Evolutionary conservation across 2,329 filamentous ascomycete species (phyloP).

Genomic region (Xylariaceae sp.): DNA sequence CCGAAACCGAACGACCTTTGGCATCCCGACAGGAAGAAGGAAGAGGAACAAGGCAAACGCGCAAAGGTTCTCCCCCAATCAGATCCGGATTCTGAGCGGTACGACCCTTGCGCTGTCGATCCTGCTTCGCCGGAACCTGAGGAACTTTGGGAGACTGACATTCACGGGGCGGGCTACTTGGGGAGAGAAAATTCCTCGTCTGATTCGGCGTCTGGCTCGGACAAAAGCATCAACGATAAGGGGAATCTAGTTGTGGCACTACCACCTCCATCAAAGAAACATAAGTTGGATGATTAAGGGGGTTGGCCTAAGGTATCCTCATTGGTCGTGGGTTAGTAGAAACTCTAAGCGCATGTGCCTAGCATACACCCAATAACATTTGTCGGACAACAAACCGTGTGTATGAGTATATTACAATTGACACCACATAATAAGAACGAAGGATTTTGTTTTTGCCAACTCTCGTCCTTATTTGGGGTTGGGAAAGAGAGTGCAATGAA

Average conservation of each 20-base stretch:
- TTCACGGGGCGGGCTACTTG: not conserved
- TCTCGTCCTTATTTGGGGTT: too few species aligned
- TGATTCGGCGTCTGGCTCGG: not conserved
- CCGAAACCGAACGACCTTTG: constrained; percentile 8
- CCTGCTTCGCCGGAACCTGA: not conserved
- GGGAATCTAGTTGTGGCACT: not conserved
- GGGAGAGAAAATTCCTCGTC: constrained; percentile 1
- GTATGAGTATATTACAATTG: too few species aligned
- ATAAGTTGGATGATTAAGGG: not conserved
- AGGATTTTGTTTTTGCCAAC: too few species aligned
- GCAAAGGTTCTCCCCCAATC: not conserved
- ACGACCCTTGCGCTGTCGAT: not conserved
- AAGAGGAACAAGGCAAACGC: not conserved
- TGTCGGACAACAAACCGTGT: too few species aligned
- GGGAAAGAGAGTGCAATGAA: too few species aligned
- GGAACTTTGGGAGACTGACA: constrained; percentile 1
- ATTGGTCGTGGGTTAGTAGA: not conserved
- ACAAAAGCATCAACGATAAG: not conserved
- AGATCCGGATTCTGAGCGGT: not conserved
- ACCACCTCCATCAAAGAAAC: not conserved
- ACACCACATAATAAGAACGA: too few species aligned
- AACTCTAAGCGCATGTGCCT: not conserved
- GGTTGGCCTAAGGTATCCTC: not conserved
- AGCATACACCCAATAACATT: not conserved
- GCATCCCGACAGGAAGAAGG: constrained; percentile 8